Evolutionary conservation across 176 grass and related monocot genomes (phyloP).

Genomic region (Dactylis glomerata): DNA sequence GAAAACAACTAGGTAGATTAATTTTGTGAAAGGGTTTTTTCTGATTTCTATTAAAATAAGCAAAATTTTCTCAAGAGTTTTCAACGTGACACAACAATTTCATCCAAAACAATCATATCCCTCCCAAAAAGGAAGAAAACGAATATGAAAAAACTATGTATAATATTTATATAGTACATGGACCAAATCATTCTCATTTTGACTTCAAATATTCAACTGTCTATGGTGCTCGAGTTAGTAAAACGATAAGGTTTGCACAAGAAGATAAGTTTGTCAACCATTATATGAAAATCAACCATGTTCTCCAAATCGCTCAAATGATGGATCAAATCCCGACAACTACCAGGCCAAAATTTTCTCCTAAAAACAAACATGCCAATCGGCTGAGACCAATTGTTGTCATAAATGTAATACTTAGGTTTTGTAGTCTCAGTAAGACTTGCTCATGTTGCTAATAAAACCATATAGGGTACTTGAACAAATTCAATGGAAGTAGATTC

Average conservation of each 20-base stretch:
- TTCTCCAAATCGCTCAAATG: background rate
- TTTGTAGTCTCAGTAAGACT: background rate
- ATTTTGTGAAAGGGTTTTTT: background rate
- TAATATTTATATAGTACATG: background rate
- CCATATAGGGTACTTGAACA: background rate
- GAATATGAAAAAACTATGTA: background rate
- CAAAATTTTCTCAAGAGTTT: background rate
- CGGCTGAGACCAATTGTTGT: background rate
- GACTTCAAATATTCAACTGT: background rate
- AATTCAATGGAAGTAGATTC: background rate
- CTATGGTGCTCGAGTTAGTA: background rate
- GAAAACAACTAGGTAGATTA: background rate
- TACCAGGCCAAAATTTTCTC: too few species aligned
- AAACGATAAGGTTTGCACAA: background rate
- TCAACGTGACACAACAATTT: too few species aligned
- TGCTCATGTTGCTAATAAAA: background rate
- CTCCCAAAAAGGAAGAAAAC: background rate
- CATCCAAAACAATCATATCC: background rate
- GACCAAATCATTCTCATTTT: background rate
- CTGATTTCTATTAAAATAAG: background rate
- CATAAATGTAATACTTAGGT: background rate
- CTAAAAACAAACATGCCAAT: background rate
- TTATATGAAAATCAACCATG: background rate
- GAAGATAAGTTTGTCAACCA: background rate
- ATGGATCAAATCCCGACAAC: too few species aligned